Evolutionary conservation across 148 eudicot genomes (phyloP).

Genomic region (Chenopodium album): DNA sequence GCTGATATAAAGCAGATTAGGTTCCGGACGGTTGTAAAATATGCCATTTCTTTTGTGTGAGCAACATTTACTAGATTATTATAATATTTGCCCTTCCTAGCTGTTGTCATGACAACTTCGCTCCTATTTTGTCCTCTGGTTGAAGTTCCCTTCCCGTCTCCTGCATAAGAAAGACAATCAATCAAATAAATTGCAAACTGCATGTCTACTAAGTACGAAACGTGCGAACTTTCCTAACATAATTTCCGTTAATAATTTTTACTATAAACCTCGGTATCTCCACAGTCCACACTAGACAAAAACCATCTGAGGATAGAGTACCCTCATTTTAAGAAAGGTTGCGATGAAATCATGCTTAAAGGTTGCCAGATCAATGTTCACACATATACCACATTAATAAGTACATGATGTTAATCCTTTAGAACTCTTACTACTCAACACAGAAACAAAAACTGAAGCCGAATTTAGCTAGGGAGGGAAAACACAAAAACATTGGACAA

Average conservation of each 20-base stretch:
- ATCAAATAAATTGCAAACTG: not conserved
- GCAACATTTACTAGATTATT: slow-evolving; percentile 14
- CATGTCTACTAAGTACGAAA: slow-evolving; percentile 7
- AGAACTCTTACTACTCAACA: not conserved
- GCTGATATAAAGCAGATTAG: slow-evolving; percentile 23
- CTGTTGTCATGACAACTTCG: slow-evolving; percentile 14
- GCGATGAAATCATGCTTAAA: not conserved
- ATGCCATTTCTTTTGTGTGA: slow-evolving; percentile 43
- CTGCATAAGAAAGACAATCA: slow-evolving; percentile 5
- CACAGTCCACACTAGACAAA: not conserved
- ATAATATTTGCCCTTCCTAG: not conserved
- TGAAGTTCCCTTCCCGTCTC: not conserved
- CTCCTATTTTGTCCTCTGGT: slow-evolving; percentile 7
- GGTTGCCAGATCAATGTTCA: not conserved
- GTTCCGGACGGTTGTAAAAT: slow-evolving; percentile 30
- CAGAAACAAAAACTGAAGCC: not conserved
- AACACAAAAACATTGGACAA: not conserved
- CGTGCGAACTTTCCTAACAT: not conserved
- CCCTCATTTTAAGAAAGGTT: not conserved
- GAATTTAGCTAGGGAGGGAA: not conserved
- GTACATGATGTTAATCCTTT: not conserved
- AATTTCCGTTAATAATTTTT: not conserved
- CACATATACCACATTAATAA: not conserved
- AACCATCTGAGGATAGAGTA: not conserved
- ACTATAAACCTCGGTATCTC: not conserved